Conservation (phyloP, 2,329 filamentous ascomycete genomes). For the Penicillium italicum region DNA sequence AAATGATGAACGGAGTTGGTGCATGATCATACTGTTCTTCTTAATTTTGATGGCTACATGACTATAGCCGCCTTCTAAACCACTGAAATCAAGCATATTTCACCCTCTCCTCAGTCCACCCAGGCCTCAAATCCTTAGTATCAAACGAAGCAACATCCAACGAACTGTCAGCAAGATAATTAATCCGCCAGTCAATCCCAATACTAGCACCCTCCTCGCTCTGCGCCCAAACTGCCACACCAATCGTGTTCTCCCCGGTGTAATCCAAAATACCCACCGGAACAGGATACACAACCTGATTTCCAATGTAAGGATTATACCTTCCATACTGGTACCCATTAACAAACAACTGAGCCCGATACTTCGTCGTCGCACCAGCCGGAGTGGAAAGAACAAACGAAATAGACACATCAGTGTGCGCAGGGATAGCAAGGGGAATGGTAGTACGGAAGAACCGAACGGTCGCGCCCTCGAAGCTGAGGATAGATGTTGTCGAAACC, state of each 20-base stretch:
- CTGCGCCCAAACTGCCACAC: slow-evolving; percentile 59
- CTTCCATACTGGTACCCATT: slow-evolving; percentile 64
- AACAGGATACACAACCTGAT: slow-evolving; percentile 59
- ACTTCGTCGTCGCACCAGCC: slow-evolving; percentile 35
- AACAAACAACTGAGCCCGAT: slow-evolving; percentile 58
- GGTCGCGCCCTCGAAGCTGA: slow-evolving; percentile 49
- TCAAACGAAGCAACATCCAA: slow-evolving; percentile 51
- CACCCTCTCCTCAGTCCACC: slow-evolving; percentile 44
- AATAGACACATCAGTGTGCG: slow-evolving; percentile 54
- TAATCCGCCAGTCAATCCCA: slow-evolving; percentile 50
- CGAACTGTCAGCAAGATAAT: slow-evolving; percentile 53
- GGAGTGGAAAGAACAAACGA: slow-evolving; percentile 53
- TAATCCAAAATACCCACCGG: slow-evolving; percentile 59
- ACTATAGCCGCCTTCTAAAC: too few relatives aligned
- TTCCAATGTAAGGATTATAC: slow-evolving; percentile 59
- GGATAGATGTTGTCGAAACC: slow-evolving; percentile 25
- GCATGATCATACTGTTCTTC: background rate
- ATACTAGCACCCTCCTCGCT: slow-evolving; percentile 51
- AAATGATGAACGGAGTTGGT: too few relatives aligned
- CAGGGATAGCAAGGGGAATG: slow-evolving; percentile 50
- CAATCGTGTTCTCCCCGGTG: slow-evolving; percentile 56
- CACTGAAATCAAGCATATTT: slow-evolving; percentile 32
- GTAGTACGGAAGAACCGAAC: slow-evolving; percentile 56
- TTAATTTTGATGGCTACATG: background rate
- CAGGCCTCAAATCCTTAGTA: slow-evolving; percentile 48